A percentile compares a stretch with the other conserved stretches of the same genome.
phyloP scores from a whole-genome alignment of 768 basidiomycete species.

The Tephrocybe sp. region DNA sequence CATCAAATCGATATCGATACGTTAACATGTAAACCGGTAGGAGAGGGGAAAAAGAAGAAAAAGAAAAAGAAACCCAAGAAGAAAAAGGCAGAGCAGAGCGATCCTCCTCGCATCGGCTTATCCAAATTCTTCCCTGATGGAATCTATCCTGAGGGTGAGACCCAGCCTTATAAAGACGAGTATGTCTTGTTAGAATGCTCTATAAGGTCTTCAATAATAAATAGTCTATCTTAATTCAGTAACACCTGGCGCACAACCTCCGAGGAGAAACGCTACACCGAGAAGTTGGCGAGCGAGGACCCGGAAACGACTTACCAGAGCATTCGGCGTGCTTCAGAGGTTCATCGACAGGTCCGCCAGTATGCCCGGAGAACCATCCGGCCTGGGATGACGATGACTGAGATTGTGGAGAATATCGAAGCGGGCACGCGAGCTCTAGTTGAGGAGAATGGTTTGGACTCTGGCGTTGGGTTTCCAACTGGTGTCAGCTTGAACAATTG shows the following conservation, averaged over 20 bases:
- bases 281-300: constrained; percentile 75
- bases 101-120: constrained; percentile 87
- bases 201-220: not conserved
- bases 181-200: constrained; percentile 39
- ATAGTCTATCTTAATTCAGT: constrained; percentile 41
- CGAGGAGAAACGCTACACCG: constrained; percentile 86
- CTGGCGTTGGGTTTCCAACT: constrained; percentile 95
- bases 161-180: constrained; percentile 92
- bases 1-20: constrained; percentile 6
- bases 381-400: constrained; percentile 92
- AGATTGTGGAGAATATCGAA: constrained; percentile 93
- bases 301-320: constrained; percentile 83
- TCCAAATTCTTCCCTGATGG: constrained; percentile 87
- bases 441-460: constrained; percentile 83
- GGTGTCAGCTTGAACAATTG: constrained; percentile 92
- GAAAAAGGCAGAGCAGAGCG: constrained; percentile 81
- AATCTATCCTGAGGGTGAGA: constrained; percentile 89
- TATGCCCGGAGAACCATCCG: constrained; percentile 81
- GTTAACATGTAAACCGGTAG: constrained; percentile 22
- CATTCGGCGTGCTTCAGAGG: constrained; percentile 93
- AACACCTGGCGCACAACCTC: constrained; percentile 88
- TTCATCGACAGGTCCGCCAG: constrained; percentile 88
- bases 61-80: constrained; percentile 94
- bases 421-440: constrained; percentile 88
- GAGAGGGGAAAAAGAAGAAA: constrained; percentile 78